Base-by-base conservation (phyloP, 139 green algal genomes). In the Chlorella sp. region DNA sequence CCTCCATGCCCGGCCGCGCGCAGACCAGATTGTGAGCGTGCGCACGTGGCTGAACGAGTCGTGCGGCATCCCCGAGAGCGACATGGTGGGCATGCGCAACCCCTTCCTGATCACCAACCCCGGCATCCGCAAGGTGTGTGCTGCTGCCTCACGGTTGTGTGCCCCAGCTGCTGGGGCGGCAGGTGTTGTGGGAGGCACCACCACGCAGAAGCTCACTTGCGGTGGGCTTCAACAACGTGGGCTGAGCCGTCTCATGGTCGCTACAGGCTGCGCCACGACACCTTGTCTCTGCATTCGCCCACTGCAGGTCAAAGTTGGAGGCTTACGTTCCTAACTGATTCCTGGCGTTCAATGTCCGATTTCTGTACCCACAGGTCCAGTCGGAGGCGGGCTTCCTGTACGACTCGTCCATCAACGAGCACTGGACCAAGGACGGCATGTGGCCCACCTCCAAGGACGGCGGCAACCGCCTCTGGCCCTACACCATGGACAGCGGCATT, bases 71-170 rank as follows among this genome's bases (percentile, higher is more conserved):
- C 77, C 77, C 1, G 13, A 32, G 9, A 64, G 58, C 40, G 58
- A 83, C 60, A 83, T 83, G 77, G 77, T 83, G 56, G 77, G 77
- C 77, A 83, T 83, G 77, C 56, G 77, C 40, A 32, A 83, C 77
- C 77, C 77, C 77, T 83, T 62, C 77, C 77, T 83, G 28, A 73
- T 83, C 77, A 73, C 73, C 77, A 62, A 41, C 38, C 60, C 58
- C 28, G 77, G 58, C 60, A 74, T 64, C 13, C 77, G 77, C 77
- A 40, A 83, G 77, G 77, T 83, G 58, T 11, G 70, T 16, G 4
- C n/a, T n/a, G n/a, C n/a, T n/a, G n/a, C n/a, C n/a, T n/a, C n/a
- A n/a, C n/a, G n/a, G n/a, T n/a, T n/a, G n/a, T n/a, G n/a, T n/a
- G n/a, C n/a, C n/a, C n/a, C n/a, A n/a, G n/a, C n/a, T n/a, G n/a